Evolutionary conservation across 2,329 filamentous ascomycete genomes (phyloP), one percentile per base, ranked within the genome.

Genomic region (Cylindrodendrum hubeiense): DNA sequence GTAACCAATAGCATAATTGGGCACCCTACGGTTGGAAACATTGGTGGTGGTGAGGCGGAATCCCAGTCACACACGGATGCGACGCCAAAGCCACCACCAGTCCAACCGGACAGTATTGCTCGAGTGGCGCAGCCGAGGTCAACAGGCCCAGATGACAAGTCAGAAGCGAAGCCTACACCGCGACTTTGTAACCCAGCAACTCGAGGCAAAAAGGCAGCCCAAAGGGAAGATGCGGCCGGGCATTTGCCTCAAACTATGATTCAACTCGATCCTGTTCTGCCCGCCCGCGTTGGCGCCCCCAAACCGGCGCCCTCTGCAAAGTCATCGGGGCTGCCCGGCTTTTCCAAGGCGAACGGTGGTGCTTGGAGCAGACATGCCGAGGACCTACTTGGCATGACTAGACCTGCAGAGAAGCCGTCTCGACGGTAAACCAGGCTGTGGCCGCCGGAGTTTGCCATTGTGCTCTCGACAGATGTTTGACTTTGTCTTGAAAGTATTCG

Each of bases 351-450:
- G 3, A 87, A 86, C 69, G 81, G 86, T 17, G 90, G 90, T 3
- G 87, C 91, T 0, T 93, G 91, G 91, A 92, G 89, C 70, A 85
- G 84, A 24, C 90, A 93, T 74, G 90, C 91, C 1, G 84, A 87
- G 68, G 91, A 93, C 75, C 74, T 93, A 50, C 86, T 93, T 67
- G 89, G 87, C 39, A 86, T 82, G 72, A 88, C 84, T 73, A 83
- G 87, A 51, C 90, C 90, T 37, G 80, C 51, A 76, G 68, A 62
- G 55, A 66, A 60, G 37, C 50, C 44, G 15, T 28, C 49, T 19
- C 63, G 61, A 33, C 54, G 55, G 22, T 65, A 49, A 66, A 10
- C 26, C 3, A 17, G n/a, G 43, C 34, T 10, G 10, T 28, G 8
- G 1, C 9, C 4, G 15, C 39, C 6, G 15, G 12, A 4, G 4